phyloP scores from a whole-genome alignment of 2,329 filamentous ascomycete genomes.

The Aureobasidium sp. region DNA sequence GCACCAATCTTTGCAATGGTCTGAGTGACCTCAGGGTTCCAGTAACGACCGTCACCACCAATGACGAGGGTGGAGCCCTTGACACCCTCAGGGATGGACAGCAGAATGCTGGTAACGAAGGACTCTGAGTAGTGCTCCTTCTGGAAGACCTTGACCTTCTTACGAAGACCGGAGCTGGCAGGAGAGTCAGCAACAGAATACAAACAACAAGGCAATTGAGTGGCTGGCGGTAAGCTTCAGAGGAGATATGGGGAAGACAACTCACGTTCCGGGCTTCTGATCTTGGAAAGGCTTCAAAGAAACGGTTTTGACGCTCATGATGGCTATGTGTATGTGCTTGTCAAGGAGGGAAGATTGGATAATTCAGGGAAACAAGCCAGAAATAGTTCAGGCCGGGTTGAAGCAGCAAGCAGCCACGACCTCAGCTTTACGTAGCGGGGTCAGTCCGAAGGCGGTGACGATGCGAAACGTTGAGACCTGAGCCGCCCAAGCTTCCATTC shows the following conservation, averaged over 20 bases:
- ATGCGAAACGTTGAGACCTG: conserved; percentile 6
- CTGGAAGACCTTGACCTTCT: conserved; percentile 98
- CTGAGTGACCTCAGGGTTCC: conserved; percentile 94
- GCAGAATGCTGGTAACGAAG: conserved; percentile 86
- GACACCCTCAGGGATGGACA: conserved; percentile 91
- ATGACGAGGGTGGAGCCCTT: conserved; percentile 88
- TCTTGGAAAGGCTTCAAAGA: conserved; percentile 79
- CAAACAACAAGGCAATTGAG: not conserved
- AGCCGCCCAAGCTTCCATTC: not conserved
- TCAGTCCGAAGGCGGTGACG: not conserved
- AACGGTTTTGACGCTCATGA: conserved; percentile 71
- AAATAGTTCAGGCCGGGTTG: not conserved
- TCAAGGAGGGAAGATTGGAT: not conserved
- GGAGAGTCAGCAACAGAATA: not conserved
- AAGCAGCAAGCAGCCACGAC: not conserved
- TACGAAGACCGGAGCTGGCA: conserved; percentile 84
- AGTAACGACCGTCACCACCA: conserved; percentile 93
- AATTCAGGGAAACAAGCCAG: not conserved
- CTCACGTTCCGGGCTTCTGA: conserved; percentile 99
- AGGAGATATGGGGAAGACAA: conserved; percentile 25
- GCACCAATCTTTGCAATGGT: conserved; percentile 95
- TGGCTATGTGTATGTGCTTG: conserved; percentile 12
- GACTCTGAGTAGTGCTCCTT: conserved; percentile 91
- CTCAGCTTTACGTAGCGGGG: conserved; percentile 8
- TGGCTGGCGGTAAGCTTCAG: not conserved